These are phyloP conservation scores for Xylaria multiplex DNA, from an alignment of 2,329 filamentous ascomycete genomes.

Conservation along the genomic window DNA sequence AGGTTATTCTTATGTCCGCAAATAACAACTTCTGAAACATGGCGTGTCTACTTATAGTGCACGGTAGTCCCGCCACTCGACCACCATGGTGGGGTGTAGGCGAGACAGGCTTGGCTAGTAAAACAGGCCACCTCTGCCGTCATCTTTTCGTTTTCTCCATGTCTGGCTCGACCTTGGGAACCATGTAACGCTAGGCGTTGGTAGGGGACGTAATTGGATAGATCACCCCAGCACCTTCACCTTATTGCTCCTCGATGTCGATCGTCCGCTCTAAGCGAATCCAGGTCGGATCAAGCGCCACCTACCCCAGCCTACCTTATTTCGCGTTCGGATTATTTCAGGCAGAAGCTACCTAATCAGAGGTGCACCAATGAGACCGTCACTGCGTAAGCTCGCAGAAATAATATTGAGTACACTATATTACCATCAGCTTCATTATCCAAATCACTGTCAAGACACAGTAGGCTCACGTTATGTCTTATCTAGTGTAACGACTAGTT, in stretches of 20 bases:
- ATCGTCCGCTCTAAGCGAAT: conserved; percentile 34
- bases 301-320: conserved; percentile 29
- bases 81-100: conserved; percentile 12
- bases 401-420: background rate
- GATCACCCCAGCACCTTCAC: conserved; percentile 27
- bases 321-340: conserved; percentile 32
- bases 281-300: conserved; percentile 25
- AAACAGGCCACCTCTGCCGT: conserved; percentile 28
- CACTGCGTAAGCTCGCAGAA: conserved; percentile 11
- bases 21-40: conserved; percentile 35
- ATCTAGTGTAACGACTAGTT: conserved; percentile 13
- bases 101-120: conserved; percentile 5
- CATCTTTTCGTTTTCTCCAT: conserved; percentile 24
- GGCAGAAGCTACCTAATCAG: conserved; percentile 23
- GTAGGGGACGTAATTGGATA: conserved; percentile 28
- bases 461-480: conserved; percentile 1
- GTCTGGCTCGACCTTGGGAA: conserved; percentile 14
- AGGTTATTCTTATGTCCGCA: conserved; percentile 25
- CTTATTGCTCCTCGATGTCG: conserved; percentile 37
- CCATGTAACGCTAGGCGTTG: conserved; percentile 30
- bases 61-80: background rate
- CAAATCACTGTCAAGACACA: background rate
- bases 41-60: conserved; percentile 11
- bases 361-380: conserved; percentile 16
- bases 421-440: background rate